Evolutionary conservation across 2,329 filamentous ascomycete species (phyloP).

Genomic region (Xylariales sp.): DNA sequence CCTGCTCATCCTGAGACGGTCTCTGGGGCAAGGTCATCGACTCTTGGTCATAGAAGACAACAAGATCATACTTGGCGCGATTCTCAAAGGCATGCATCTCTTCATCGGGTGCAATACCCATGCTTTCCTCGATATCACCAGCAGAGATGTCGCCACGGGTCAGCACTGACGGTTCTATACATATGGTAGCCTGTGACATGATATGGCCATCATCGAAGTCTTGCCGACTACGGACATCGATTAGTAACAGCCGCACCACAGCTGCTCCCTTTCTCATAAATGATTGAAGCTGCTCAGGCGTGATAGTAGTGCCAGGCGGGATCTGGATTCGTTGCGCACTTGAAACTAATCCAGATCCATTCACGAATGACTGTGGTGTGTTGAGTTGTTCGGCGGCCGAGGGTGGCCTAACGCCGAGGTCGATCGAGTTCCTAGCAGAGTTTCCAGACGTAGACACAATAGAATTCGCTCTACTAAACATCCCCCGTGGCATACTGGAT

Average conservation of each 20-base stretch:
- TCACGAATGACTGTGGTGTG: conserved; percentile 21
- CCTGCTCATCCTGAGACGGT: conserved; percentile 31
- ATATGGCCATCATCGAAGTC: conserved; percentile 89
- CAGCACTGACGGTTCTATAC: conserved; percentile 76
- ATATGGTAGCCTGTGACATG: conserved; percentile 77
- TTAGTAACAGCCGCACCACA: conserved; percentile 66
- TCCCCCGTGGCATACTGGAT: conserved; percentile 58
- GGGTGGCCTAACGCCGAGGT: conserved; percentile 20
- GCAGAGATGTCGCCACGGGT: conserved; percentile 64
- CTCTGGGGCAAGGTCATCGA: conserved; percentile 45
- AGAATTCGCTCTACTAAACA: conserved; percentile 58
- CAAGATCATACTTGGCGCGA: conserved; percentile 73
- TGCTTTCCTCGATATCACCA: conserved; percentile 59
- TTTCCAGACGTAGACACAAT: conserved; percentile 31
- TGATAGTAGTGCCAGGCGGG: conserved; percentile 55
- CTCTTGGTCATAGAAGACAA: conserved; percentile 85
- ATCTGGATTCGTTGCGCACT: conserved; percentile 38
- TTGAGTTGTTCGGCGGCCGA: conserved; percentile 28
- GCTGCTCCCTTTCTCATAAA: conserved; percentile 54
- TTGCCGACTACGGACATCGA: conserved; percentile 78
- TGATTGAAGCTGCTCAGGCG: conserved; percentile 64
- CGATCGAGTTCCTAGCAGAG: conserved; percentile 21
- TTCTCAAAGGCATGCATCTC: conserved; percentile 72
- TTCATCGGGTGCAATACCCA: conserved; percentile 66
- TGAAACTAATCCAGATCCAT: background rate